phyloP scores from a whole-genome alignment of 2,329 filamentous ascomycete species.

The Clathrospora elynae region DNA sequence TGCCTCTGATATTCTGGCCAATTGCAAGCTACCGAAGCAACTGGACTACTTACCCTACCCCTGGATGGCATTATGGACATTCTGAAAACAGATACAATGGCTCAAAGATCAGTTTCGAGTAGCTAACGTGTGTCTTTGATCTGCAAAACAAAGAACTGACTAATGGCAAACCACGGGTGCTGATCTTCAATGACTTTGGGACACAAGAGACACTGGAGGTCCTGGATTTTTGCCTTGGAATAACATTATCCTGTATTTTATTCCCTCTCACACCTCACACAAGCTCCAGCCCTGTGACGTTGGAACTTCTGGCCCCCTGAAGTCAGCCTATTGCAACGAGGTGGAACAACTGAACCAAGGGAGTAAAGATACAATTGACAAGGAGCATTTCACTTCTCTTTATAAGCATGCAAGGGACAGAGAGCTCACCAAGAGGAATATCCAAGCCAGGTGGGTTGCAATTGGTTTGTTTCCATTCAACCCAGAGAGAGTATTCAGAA shows the following conservation, averaged over 20 bases:
- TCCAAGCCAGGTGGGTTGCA: slow-evolving; percentile 31
- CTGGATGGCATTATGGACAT: slow-evolving; percentile 1
- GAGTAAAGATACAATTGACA: slow-evolving; percentile 12
- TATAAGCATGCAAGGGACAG: slow-evolving; percentile 26
- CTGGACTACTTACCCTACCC: slow-evolving; percentile 1
- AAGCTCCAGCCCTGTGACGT: slow-evolving; percentile 14
- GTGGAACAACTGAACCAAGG: slow-evolving; percentile 18
- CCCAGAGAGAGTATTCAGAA: slow-evolving; percentile 36
- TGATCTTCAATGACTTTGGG: background rate
- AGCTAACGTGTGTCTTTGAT: background rate
- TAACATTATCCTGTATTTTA: background rate
- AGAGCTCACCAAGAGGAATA: slow-evolving; percentile 38
- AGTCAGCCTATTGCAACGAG: slow-evolving; percentile 20
- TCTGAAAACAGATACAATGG: background rate
- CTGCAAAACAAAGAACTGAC: background rate
- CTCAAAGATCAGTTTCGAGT: background rate
- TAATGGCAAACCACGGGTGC: background rate
- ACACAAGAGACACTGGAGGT: background rate
- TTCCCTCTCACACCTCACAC: background rate
- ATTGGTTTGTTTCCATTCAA: slow-evolving; percentile 38
- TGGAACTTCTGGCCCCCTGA: slow-evolving; percentile 11
- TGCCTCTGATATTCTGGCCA: slow-evolving; percentile 27
- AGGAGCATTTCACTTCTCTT: no score
- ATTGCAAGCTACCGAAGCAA: slow-evolving; percentile 19
- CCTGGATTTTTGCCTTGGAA: background rate